These are phyloP conservation scores for Austroboletus novae-zelandiae DNA, from an alignment of 1,284 basidiomycete species.

Conservation along the genomic window DNA sequence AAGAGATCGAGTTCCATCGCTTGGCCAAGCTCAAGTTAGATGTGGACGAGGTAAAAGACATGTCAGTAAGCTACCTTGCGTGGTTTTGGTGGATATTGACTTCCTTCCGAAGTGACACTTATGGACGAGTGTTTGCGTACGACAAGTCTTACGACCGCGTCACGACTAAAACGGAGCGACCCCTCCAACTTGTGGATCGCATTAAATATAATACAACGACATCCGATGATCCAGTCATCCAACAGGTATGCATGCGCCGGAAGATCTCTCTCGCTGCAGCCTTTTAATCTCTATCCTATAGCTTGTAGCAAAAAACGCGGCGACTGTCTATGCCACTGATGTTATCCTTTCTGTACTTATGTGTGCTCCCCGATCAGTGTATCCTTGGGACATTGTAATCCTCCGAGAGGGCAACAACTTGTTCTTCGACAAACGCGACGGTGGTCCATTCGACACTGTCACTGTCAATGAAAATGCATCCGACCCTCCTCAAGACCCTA, in stretches of 20 bases:
- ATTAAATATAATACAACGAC: slow-evolving; percentile 98
- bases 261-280: slow-evolving; percentile 3
- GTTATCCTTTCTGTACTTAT: slow-evolving; percentile 95
- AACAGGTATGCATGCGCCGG: slow-evolving; percentile 53
- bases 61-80: slow-evolving; percentile 53
- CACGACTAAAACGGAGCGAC: slow-evolving; percentile 89
- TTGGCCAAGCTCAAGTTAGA: slow-evolving; percentile 90
- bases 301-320: slow-evolving; percentile 78
- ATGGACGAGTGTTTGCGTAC: slow-evolving; percentile 91
- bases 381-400: slow-evolving; percentile 99
- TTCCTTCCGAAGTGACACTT: slow-evolving; percentile 59
- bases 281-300: slow-evolving; percentile 31
- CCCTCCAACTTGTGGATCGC: slow-evolving; percentile 90
- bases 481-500: slow-evolving; percentile 89
- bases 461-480: slow-evolving; percentile 99
- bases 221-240: slow-evolving; percentile 95
- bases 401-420: slow-evolving; percentile 90
- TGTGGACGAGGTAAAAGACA: slow-evolving; percentile 85
- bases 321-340: slow-evolving; percentile 92
- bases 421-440: slow-evolving; percentile 98
- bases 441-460: slow-evolving; percentile 95
- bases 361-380: slow-evolving; percentile 93
- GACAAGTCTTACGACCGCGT: slow-evolving; percentile 96
- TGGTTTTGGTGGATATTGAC: not conserved
- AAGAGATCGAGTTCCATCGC: slow-evolving; percentile 97